These are phyloP conservation scores for Neofusicoccum sp. DNA, from an alignment of 2,329 filamentous ascomycete genomes.

Conservation along the genomic window DNA sequence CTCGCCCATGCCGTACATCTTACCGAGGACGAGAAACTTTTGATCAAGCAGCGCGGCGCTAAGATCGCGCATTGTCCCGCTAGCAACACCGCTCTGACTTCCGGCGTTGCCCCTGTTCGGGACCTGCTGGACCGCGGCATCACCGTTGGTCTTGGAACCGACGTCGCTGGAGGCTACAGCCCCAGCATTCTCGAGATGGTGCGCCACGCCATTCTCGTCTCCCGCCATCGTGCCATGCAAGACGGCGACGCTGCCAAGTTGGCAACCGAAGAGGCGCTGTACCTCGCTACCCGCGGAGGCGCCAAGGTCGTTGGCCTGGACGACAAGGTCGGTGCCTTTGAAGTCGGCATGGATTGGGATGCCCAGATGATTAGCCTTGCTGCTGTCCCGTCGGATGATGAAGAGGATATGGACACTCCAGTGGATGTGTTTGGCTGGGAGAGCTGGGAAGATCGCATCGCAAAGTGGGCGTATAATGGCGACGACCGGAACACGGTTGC, in stretches of 20 bases:
- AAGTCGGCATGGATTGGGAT: slow-evolving; percentile 86
- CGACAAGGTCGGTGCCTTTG: slow-evolving; percentile 73
- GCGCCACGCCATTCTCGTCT: slow-evolving; percentile 76
- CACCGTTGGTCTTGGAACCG: slow-evolving; percentile 81
- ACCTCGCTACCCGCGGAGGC: slow-evolving; percentile 83
- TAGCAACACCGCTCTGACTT: slow-evolving; percentile 79
- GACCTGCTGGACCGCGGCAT: slow-evolving; percentile 72
- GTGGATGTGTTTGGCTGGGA: slow-evolving; percentile 93
- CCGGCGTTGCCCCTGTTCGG: slow-evolving; percentile 73
- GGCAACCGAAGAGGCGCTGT: slow-evolving; percentile 81
- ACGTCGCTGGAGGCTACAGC: slow-evolving; percentile 85
- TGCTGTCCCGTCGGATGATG: slow-evolving; percentile 30
- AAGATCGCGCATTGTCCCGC: slow-evolving; percentile 85
- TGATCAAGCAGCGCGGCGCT: slow-evolving; percentile 61
- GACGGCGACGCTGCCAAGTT: slow-evolving; percentile 57
- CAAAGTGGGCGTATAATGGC: slow-evolving; percentile 93
- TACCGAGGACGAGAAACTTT: slow-evolving; percentile 60
- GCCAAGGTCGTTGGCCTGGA: slow-evolving; percentile 76
- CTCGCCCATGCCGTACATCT: slow-evolving; percentile 85
- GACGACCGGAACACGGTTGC: slow-evolving; percentile 86
- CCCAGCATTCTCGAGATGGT: slow-evolving; percentile 80
- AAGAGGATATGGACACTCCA: slow-evolving; percentile 49
- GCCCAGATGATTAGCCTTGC: slow-evolving; percentile 75
- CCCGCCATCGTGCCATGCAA: slow-evolving; percentile 66
- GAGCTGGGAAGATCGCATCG: slow-evolving; percentile 77